These are phyloP conservation scores for Colletotrichum abscissum DNA, from an alignment of 2,329 filamentous ascomycete species.

Conservation along the genomic window DNA sequence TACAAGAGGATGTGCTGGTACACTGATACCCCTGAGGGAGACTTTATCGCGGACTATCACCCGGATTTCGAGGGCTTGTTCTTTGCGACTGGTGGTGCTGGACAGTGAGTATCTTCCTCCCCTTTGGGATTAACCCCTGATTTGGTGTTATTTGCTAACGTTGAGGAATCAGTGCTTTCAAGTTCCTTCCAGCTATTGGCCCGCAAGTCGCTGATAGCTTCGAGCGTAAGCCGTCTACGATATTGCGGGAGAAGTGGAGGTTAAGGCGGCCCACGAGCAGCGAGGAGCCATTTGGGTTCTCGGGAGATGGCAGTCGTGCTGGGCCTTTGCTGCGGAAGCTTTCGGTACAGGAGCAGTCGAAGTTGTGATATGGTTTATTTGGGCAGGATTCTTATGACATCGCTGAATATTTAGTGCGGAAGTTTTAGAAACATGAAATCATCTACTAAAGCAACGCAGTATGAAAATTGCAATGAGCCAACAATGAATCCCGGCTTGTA, in stretches of 20 bases:
- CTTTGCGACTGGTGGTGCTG: conserved; percentile 59
- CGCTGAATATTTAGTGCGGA: no score
- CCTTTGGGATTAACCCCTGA: conserved; percentile 59
- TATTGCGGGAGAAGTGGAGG: conserved; percentile 44
- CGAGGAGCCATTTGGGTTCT: conserved; percentile 28
- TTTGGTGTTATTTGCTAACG: conserved; percentile 55
- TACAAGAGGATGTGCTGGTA: conserved; percentile 71
- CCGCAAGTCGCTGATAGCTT: conserved; percentile 44
- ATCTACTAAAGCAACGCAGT: no score
- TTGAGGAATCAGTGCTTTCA: conserved; percentile 48
- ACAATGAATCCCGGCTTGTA: no score
- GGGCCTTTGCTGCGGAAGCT: conserved; percentile 43
- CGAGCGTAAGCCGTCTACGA: conserved; percentile 42
- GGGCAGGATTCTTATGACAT: no score
- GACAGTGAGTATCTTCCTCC: conserved; percentile 59
- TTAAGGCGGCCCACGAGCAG: conserved; percentile 30
- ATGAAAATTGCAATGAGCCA: no score
- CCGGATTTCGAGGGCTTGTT: conserved; percentile 59
- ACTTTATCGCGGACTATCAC: conserved; percentile 71
- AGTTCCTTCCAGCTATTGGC: conserved; percentile 42
- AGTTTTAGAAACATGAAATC: no score
- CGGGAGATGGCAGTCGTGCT: conserved; percentile 44
- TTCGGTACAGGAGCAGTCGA: conserved; percentile 41
- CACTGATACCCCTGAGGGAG: conserved; percentile 71
- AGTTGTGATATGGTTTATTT: conserved; percentile 27